phyloP scores from a whole-genome alignment of 176 grass and related monocot species.

The Poa annua region DNA sequence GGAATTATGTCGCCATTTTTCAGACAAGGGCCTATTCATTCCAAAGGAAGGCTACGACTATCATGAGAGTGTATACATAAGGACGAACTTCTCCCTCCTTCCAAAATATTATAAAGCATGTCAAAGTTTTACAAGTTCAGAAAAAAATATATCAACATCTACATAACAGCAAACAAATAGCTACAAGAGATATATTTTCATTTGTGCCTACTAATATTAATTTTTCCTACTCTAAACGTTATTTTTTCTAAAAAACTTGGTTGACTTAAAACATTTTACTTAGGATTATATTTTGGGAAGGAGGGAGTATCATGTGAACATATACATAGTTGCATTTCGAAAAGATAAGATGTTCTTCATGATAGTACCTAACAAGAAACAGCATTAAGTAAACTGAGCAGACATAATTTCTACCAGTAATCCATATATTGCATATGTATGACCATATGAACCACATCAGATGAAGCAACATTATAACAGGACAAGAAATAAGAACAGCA shows the following conservation, averaged over 20 bases:
- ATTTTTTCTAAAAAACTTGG: not conserved
- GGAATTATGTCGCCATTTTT: conserved; percentile 23
- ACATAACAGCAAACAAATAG: not conserved
- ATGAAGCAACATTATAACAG: too few relatives aligned
- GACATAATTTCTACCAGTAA: too few relatives aligned
- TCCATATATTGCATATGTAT: too few relatives aligned
- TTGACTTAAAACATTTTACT: not conserved
- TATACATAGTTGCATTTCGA: not conserved
- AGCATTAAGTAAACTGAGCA: too few relatives aligned
- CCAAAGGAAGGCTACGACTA: not conserved
- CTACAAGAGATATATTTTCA: not conserved
- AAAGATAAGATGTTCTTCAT: too few relatives aligned
- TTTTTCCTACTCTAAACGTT: not conserved
- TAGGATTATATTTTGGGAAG: not conserved
- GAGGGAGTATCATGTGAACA: not conserved
- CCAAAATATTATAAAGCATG: conserved; percentile 1
- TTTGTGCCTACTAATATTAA: not conserved
- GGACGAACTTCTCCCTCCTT: conserved; percentile 25
- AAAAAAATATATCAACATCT: not conserved
- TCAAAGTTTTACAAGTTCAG: not conserved
- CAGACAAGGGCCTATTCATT: not conserved
- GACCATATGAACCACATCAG: not conserved
- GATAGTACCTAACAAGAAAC: too few relatives aligned
- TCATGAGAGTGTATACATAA: conserved; percentile 22
- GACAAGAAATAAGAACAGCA: not conserved